A percentile compares a stretch with the other conserved stretches of the same genome.
Conservation (phyloP, 176 grass and related monocot species). For the Oryza australiensis region DNA sequence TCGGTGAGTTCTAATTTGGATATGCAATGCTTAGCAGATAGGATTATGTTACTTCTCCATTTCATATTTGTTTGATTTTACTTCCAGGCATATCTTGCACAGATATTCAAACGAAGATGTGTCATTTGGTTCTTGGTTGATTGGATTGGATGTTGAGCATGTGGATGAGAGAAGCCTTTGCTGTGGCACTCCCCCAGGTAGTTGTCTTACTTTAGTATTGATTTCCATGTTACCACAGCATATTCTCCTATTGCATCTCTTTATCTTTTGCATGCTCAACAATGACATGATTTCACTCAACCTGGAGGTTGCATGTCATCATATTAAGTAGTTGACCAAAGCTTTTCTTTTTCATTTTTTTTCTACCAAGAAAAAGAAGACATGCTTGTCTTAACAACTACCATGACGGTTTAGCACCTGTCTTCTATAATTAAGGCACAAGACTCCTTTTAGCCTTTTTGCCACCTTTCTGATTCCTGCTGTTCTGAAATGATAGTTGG, state of each 20-base stretch:
- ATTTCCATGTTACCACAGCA: conserved; percentile 3
- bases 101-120: conserved; percentile 92
- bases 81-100: conserved; percentile 76
- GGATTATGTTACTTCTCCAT: not conserved
- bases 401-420: not conserved
- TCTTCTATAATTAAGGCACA: conserved; percentile 22
- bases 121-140: conserved; percentile 84
- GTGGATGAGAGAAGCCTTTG: conserved; percentile 86
- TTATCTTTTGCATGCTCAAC: conserved; percentile 11
- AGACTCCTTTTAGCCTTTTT: conserved; percentile 39
- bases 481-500: conserved; percentile 26
- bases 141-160: conserved; percentile 83
- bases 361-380: conserved; percentile 32
- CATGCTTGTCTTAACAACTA: conserved; percentile 33
- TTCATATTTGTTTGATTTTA: conserved; percentile 1
- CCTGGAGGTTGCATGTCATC: conserved; percentile 36
- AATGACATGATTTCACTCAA: conserved; percentile 15
- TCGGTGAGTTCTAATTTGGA: conserved; percentile 42
- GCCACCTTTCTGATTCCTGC: conserved; percentile 32
- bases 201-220: not conserved
- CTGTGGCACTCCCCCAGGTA: conserved; percentile 84
- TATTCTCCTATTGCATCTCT: not conserved
- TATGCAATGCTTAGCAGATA: conserved; percentile 8
- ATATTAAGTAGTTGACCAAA: conserved; percentile 16
- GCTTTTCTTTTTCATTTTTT: conserved; percentile 12